Evolutionary conservation across 306 rosid species (phyloP).

Genomic region (Vigna angularis): DNA sequence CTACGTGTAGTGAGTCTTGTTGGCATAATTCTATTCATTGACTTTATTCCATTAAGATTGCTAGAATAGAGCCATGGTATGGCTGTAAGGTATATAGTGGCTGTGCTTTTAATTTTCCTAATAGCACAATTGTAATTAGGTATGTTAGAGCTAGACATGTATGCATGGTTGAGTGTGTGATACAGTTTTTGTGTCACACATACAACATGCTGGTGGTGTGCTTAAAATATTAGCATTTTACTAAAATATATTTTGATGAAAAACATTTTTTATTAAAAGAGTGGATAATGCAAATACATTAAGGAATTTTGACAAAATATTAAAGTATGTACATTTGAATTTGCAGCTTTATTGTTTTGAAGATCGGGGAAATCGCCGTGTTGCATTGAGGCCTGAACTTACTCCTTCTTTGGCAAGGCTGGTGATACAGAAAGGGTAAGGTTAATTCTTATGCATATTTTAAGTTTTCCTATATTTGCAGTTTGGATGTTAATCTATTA

Average conservation of each 20-base stretch:
- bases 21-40: slow-evolving; percentile 15
- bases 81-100: slow-evolving; percentile 14
- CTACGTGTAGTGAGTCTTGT: background rate
- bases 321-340: slow-evolving; percentile 32
- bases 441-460: slow-evolving; percentile 31
- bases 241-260: background rate
- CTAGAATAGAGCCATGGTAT: slow-evolving; percentile 26
- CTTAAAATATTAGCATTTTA: slow-evolving; percentile 7
- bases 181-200: slow-evolving; percentile 14
- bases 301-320: slow-evolving; percentile 3
- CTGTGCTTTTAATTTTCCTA: slow-evolving; percentile 10
- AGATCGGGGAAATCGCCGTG: slow-evolving; percentile 96
- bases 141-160: slow-evolving; percentile 4
- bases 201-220: slow-evolving; percentile 26
- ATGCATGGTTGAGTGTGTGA: slow-evolving; percentile 2
- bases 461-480: slow-evolving; percentile 35
- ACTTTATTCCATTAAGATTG: slow-evolving; percentile 16
- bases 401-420: slow-evolving; percentile 98
- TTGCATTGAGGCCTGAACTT: slow-evolving; percentile 95
- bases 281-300: slow-evolving; percentile 9
- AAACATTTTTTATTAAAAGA: slow-evolving; percentile 25
- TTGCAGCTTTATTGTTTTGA: slow-evolving; percentile 96
- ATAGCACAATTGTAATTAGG: slow-evolving; percentile 1
- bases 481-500: slow-evolving; percentile 28
- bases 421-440: slow-evolving; percentile 94